Base-by-base conservation (phyloP, 768 basidiomycete species). In the Suillus alpinus region DNA sequence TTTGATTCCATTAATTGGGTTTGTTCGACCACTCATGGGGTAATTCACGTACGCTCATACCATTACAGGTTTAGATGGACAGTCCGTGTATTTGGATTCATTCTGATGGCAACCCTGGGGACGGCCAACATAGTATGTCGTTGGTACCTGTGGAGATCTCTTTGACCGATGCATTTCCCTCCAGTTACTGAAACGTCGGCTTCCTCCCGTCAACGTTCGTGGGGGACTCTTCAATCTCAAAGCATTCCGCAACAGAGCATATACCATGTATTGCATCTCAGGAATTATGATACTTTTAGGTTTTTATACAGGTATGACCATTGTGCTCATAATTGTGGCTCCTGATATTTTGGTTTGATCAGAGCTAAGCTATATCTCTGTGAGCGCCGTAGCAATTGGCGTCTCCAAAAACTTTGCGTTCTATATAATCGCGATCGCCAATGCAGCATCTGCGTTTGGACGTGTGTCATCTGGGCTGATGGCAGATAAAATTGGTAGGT, bases 301-400 rank as follows among this genome's bases (percentile, higher is more conserved):
- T 6, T 69, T 92, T 12, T 91, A 90, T 67, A 89, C 88, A 0
- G 73, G 88, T 82, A 50, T 49, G 76, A 57, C 60, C 59, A 2
- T 51, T 12, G n/a, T 10, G 51, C 31, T 5, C 37, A 9, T 40
- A 2, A 29, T 47, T 56, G 12, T 29, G 46, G 23, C 32, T 61
- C 59, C 63, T 67, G 23, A 73, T 51, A 20, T 31, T 41, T 55
- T 55, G 34, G 36, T 53, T 52, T 16, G 5, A 14, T 23, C 60
- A 88, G 87, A 85, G n/a, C 69, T 91, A 47, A 90, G 84, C 0
- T 92, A 89, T 65, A 80, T 89, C 58, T 81, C 84, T 53, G 75
- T 84, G 55, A 86, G 83, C 69, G 86, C 87, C 3, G 70, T 75
- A 0, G 67, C 71, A 12, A 73, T 79, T 6, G 86, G 86, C 2